Evolutionary conservation across 2,329 filamentous ascomycete genomes (phyloP).

Genomic region (Penicillium expansum): DNA sequence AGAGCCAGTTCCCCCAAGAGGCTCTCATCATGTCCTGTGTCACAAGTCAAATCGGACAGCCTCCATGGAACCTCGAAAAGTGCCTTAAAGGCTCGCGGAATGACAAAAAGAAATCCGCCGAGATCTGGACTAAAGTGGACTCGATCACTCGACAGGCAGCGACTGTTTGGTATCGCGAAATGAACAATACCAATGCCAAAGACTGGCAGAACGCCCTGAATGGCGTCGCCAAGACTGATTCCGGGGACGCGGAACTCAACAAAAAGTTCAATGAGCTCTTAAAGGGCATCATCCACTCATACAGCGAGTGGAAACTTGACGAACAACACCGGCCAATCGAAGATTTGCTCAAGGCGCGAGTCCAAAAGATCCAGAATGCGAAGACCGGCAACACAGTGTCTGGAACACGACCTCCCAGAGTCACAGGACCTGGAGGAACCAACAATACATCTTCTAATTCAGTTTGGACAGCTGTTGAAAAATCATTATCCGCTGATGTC

Average conservation of each 20-base stretch:
- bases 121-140: not conserved
- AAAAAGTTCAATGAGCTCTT: not conserved
- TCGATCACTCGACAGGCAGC: not conserved
- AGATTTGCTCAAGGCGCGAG: not conserved
- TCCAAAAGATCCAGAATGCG: not conserved
- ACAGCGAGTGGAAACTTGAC: not conserved
- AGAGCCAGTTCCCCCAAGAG: constrained; percentile 25
- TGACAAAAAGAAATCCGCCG: not conserved
- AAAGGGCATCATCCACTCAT: not conserved
- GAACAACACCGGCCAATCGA: not conserved
- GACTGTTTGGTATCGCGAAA: not conserved
- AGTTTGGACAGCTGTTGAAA: not conserved
- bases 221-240: not conserved
- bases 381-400: not conserved
- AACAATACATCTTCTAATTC: not conserved
- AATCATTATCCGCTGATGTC: constrained; percentile 7
- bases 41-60: constrained; percentile 32
- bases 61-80: constrained; percentile 26
- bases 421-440: not conserved
- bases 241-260: not conserved
- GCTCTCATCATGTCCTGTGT: constrained; percentile 49
- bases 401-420: not conserved
- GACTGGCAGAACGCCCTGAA: not conserved
- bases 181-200: not conserved
- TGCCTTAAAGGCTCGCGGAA: constrained; percentile 9